Base-by-base conservation (phyloP, 441 rosid species). In the Flueggea neowawraea region DNA sequence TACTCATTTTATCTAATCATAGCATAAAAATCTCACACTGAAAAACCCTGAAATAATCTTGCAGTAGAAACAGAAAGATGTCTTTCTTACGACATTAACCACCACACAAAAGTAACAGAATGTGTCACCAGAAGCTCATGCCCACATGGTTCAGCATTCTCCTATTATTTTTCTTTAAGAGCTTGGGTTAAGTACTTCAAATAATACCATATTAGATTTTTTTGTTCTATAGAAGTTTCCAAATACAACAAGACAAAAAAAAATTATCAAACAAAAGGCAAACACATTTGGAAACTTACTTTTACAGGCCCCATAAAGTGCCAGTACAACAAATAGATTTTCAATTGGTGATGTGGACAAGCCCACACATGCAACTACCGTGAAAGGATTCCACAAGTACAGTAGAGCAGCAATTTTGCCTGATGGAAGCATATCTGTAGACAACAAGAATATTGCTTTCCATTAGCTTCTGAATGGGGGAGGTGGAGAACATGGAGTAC, bases 331-430 rank as follows among this genome's bases (percentile, higher is more conserved):
- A 53, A 78, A 81, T 70, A 95, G 52, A 76, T 89, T 91, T 72
- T 95, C 99, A 51, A 91, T 57, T 10, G 95, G 87, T 5, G 99
- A 91, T 47, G 98, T 89, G 15, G 98, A 89, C 73, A 86, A 82
- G 55, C 99, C 97, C 75, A 95, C 89, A 51, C 90, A 91, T 16
- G 95, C 83, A 57, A 75, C 81, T 63, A 95, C 78, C 0, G 98
- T 84, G 80, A 91, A 95, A 67, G 98, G 98, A 81, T 89, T 91
- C 91, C 96, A 88, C 52, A 95, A 58, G 76, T 91, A 91, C 31
- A 88, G 85, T 61, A 89, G 84, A 58, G 96, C 93, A 69, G 97
- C 90, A 77, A 90, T 75, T 78, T 91, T 87, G 68, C 97, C 95
- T 10, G 85, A 82, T 53, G 81, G 80, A 58, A 84, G 51, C 56